These are phyloP conservation scores for Boletus tomentosulus DNA, from an alignment of 768 basidiomycete genomes.

Conservation along the genomic window DNA sequence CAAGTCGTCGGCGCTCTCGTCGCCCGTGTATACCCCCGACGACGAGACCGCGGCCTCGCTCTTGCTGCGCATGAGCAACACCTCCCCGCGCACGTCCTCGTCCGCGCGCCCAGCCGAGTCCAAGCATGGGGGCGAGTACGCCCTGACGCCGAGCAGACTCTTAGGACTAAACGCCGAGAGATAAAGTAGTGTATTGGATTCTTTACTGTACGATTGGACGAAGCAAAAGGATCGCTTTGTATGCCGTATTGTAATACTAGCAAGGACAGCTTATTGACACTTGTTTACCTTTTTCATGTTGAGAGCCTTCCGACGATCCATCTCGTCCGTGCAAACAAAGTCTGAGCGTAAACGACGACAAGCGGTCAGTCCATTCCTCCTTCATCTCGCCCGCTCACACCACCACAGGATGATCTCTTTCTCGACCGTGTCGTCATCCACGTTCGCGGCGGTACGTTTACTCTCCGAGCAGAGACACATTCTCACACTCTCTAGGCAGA, in stretches of 20 bases:
- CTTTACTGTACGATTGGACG: not conserved
- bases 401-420: slow-evolving; percentile 65
- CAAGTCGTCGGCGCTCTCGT: slow-evolving; percentile 21
- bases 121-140: slow-evolving; percentile 1
- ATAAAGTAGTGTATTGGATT: not conserved
- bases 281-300: slow-evolving; percentile 16
- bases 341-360: slow-evolving; percentile 78
- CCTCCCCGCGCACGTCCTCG: slow-evolving; percentile 12
- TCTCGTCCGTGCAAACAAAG: slow-evolving; percentile 36
- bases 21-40: slow-evolving; percentile 41
- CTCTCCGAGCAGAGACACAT: not conserved
- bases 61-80: slow-evolving; percentile 54
- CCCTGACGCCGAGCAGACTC: slow-evolving; percentile 26
- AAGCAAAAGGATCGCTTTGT: not conserved
- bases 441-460: slow-evolving; percentile 61
- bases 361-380: slow-evolving; percentile 40
- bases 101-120: not conserved
- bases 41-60: slow-evolving; percentile 70
- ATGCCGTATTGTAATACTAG: slow-evolving; percentile 1
- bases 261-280: not conserved
- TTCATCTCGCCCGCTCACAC: not conserved
- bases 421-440: slow-evolving; percentile 80
- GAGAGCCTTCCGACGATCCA: not conserved
- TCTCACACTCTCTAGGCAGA: slow-evolving; percentile 46
- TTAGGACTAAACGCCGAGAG: slow-evolving; percentile 19